Percentiles rank a stretch among this genome's conserved stretches.
Conservation (phyloP, 306 rosid genomes). For the Acmispon strigosus region DNA sequence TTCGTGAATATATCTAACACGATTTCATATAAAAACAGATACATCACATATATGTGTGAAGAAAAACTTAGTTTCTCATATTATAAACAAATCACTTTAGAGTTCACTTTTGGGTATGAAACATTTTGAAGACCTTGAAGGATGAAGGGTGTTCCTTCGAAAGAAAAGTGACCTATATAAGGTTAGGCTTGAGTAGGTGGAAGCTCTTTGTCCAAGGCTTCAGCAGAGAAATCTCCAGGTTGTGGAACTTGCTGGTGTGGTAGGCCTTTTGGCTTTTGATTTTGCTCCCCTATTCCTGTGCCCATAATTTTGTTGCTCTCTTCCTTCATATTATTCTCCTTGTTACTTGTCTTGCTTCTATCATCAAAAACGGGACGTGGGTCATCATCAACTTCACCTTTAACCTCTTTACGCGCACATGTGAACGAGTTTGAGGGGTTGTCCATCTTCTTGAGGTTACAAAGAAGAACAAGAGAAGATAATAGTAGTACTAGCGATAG, state of each 20-base stretch:
- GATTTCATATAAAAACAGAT: too few species aligned
- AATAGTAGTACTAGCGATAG: too few species aligned
- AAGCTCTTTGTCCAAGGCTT: background rate
- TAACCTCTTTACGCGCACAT: background rate
- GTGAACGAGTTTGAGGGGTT: background rate
- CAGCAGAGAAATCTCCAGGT: background rate
- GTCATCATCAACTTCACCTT: background rate
- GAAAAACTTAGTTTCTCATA: too few species aligned
- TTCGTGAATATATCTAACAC: too few species aligned
- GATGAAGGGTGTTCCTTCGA: too few species aligned
- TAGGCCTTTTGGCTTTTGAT: background rate
- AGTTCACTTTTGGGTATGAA: too few species aligned
- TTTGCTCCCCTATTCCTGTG: background rate
- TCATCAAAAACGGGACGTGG: background rate
- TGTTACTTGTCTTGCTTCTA: background rate
- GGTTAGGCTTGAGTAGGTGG: background rate
- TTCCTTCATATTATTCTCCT: background rate
- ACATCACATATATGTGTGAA: too few species aligned
- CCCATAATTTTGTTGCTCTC: background rate
- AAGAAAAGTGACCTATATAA: background rate
- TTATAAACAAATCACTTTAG: too few species aligned
- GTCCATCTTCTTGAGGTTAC: background rate
- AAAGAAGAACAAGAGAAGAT: too few species aligned
- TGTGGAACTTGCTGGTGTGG: slow-evolving; percentile 3
- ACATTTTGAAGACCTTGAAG: too few species aligned